Base-by-base conservation (phyloP, 139 green algal genomes). In the Chlorella ohadii region DNA sequence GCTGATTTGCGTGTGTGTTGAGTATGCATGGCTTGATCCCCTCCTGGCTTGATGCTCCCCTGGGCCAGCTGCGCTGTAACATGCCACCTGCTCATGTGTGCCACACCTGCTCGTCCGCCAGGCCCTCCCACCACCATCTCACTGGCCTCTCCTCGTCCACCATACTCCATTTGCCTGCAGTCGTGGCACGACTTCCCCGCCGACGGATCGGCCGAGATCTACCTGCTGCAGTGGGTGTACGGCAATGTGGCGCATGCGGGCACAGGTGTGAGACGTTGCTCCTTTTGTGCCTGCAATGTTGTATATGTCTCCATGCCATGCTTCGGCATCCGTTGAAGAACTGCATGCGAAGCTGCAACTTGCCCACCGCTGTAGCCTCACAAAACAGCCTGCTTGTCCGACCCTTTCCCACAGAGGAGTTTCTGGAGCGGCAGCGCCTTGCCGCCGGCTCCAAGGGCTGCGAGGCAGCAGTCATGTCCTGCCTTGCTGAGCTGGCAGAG, bases 161-260 rank as follows among this genome's bases (percentile, higher is more conserved):
- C 33, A 22, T 22, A 31, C 71, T 27, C 25, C 39, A 6, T 28
- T n/a, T 28, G 12, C 22, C 41, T 28, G 36, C 74, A 80, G 76
- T 63, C 36, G 36, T 61, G 68, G 55, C 39, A 70, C 20, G 67
- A 79, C 34, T 85, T 80, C 36, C 67, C 41, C 0, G 68, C 33
- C 15, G 68, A 80, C 27, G 80, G 67, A 34, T 61, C 13, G 5
- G 73, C 55, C 4, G 83, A 86, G 67, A 71, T 79, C 22, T 73
- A 83, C 19, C 64, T 94, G 67, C 89, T 96, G 78, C 89, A 90
- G 64, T 96, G 93, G 93, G 84, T 95, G 47, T 96, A 94, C 78
- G 92, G 93, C 83, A 91, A 90, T 38, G 87, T 96, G 61, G 90
- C 88, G 4, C 89, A 89, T 68, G 82, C 78, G 0, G 72, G 80